These are phyloP conservation scores for Globisporangium sylvaticum DNA, from an alignment of 352 stramenopile species.

Conservation along the genomic window DNA sequence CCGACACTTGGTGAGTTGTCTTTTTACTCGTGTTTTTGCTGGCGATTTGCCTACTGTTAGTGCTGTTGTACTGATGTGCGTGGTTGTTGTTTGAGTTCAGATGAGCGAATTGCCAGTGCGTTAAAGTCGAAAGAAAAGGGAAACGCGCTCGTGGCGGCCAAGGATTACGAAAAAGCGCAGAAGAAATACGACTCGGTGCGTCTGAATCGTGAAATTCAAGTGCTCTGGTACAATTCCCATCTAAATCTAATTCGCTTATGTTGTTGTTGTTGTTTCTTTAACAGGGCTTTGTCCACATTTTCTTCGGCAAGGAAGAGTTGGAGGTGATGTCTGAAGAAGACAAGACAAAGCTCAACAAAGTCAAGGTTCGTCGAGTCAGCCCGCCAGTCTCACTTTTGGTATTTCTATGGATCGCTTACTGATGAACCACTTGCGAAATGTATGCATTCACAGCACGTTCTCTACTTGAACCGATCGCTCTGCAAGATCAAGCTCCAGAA, in stretches of 20 bases:
- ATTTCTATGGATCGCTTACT: not conserved
- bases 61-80: not conserved
- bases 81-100: constrained; percentile 19
- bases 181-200: constrained; percentile 84
- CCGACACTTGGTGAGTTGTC: constrained; percentile 57
- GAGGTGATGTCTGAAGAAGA: constrained; percentile 69
- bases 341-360: constrained; percentile 75
- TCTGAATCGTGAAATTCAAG: not conserved
- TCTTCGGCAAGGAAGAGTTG: constrained; percentile 85
- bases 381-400: not conserved
- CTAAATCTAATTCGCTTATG: not conserved
- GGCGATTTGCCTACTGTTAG: too few species aligned
- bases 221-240: too few species aligned
- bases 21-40: too few species aligned
- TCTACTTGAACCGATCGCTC: constrained; percentile 80
- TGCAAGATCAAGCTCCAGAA: constrained; percentile 85
- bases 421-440: not conserved
- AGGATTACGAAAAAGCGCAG: constrained; percentile 76
- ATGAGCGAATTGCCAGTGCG: constrained; percentile 63
- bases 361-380: constrained; percentile 42
- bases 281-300: constrained; percentile 84
- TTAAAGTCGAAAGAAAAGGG: constrained; percentile 80
- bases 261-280: constrained; percentile 7
- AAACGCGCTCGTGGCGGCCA: constrained; percentile 56
- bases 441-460: constrained; percentile 30